Evolutionary conservation across 2,329 filamentous ascomycete species (phyloP), one percentile per base, ranked within the genome.

Genomic region (Pseudonectria buxi): DNA sequence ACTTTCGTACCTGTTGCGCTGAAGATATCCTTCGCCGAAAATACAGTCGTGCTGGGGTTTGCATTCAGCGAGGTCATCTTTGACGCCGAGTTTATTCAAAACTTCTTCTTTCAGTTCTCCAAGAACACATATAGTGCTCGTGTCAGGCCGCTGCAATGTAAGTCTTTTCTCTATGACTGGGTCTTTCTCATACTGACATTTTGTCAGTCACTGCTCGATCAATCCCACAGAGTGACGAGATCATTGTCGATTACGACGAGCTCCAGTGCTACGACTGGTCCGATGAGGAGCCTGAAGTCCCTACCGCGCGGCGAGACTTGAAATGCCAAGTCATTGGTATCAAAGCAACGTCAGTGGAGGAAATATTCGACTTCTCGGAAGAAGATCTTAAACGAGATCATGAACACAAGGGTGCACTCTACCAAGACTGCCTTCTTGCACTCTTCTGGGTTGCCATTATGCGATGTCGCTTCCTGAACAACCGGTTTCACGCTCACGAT

Each of bases 371-470:
- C 2, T 5, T 14, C 15, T n/a, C 44, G 4, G 24, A 26, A 3
- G 7, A 22, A 4, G 7, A 24, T 7, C 26, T 22, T 7, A 10
- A 9, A 16, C 5, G 3, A n/a, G 10, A 24, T 5, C 18, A 30
- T 3, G 14, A 12, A 3, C 4, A 10, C 2, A 22, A 30, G 6
- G 16, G 31, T 7, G 33, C 28, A 4, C 11, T 32, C 13, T 36
- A 38, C 12, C 39, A 50, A 27, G 45, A 48, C 22, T 45, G 33
- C 26, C 24, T 45, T 12, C 35, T 50, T 25, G 45, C 41, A 10
- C 30, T 46, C 9, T 38, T 50, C 3, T 50, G 47, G 47, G 14
- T 33, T 13, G 22, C 25, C 10, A 46, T 50, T n/a, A 41, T 42
- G 28, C 37, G 39, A 10, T 28, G 31, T 15, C 45, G 47, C 7